These are phyloP conservation scores for Trametes cinnabarina DNA, from an alignment of 768 basidiomycete genomes.

Conservation along the genomic window DNA sequence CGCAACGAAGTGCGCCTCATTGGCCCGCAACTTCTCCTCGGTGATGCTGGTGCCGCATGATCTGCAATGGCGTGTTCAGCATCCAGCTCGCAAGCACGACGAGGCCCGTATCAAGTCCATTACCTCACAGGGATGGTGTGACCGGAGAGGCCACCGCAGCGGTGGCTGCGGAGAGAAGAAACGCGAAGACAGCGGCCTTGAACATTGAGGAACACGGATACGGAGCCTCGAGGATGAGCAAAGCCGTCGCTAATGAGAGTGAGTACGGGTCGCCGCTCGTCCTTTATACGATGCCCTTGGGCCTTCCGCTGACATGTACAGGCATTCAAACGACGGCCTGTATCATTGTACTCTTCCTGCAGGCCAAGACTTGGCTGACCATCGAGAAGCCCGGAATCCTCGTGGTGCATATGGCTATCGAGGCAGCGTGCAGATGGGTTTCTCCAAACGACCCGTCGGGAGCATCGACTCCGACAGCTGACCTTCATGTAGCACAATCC, in stretches of 20 bases:
- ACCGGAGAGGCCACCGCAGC: slow-evolving; percentile 3
- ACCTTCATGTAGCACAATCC: neutral
- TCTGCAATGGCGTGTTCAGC: slow-evolving; percentile 21
- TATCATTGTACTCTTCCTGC: neutral
- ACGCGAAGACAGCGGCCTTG: slow-evolving; percentile 9
- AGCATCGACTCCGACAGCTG: neutral
- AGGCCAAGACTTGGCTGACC: too few species aligned
- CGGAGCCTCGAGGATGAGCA: neutral
- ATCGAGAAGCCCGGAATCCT: neutral
- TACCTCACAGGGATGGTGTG: neutral
- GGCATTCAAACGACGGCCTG: neutral
- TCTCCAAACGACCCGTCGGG: neutral
- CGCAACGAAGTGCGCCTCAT: slow-evolving; percentile 42
- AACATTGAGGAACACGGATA: slow-evolving; percentile 5
- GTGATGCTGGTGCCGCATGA: slow-evolving; percentile 40
- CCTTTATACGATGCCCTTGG: too few species aligned
- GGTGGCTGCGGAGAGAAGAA: slow-evolving; percentile 7
- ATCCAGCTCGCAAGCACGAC: neutral
- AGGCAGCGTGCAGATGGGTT: neutral
- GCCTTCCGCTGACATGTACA: too few species aligned
- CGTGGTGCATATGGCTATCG: neutral
- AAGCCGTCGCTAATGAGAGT: too few species aligned
- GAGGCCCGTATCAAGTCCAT: too few species aligned
- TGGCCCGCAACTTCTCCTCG: slow-evolving; percentile 33
- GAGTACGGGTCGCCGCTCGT: too few species aligned